Evolutionary conservation across 768 basidiomycete species (phyloP).

Genomic region (Suillus placidus): DNA sequence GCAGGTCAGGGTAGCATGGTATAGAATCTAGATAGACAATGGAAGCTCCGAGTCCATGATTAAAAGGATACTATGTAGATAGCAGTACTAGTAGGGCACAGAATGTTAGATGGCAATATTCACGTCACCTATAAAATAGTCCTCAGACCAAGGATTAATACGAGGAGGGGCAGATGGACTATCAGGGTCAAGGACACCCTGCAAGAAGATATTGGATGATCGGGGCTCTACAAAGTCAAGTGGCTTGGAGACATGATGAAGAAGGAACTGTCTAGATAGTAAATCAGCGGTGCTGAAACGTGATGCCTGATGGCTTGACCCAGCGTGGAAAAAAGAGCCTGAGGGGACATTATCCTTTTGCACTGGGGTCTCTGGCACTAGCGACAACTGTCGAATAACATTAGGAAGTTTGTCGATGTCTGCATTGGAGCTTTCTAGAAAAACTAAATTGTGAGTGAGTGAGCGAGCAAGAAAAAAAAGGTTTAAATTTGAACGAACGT

Average conservation of each 20-base stretch:
- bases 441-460: background rate
- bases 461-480: too few species aligned
- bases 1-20: too few species aligned
- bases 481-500: too few species aligned
- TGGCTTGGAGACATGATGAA: background rate
- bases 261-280: background rate
- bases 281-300: background rate
- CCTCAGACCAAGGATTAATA: too few species aligned
- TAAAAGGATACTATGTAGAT: too few species aligned
- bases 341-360: background rate
- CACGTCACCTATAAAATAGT: too few species aligned
- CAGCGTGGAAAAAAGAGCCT: background rate
- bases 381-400: background rate
- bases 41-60: too few species aligned
- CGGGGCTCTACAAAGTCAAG: background rate
- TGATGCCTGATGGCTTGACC: background rate
- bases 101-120: too few species aligned
- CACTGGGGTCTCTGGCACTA: background rate
- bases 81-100: too few species aligned
- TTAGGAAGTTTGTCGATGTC: background rate
- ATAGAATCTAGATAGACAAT: too few species aligned
- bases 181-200: background rate
- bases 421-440: background rate
- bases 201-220: background rate
- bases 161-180: background rate